These are phyloP conservation scores for Botrytis sinoallii DNA, from an alignment of 2,329 filamentous ascomycete species.

Conservation along the genomic window DNA sequence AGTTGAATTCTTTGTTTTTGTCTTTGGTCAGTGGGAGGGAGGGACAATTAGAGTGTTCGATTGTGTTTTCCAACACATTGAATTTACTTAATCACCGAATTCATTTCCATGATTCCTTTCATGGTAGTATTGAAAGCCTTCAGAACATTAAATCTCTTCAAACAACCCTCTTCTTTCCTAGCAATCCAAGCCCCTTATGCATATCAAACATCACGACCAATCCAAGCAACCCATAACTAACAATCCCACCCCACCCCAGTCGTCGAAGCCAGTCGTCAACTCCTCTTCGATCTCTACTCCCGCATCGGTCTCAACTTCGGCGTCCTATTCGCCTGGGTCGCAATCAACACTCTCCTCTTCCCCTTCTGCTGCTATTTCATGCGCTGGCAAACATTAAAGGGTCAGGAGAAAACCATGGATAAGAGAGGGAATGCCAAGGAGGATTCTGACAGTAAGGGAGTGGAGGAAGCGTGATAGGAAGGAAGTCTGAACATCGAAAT, in stretches of 20 bases:
- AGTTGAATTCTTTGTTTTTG: slow-evolving; percentile 24
- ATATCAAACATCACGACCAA: too few relatives aligned
- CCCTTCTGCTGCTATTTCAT: slow-evolving; percentile 47
- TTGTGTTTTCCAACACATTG: too few relatives aligned
- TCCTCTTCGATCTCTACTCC: slow-evolving; percentile 58
- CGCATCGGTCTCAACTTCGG: slow-evolving; percentile 59
- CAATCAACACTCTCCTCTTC: slow-evolving; percentile 51
- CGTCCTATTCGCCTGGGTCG: slow-evolving; percentile 56
- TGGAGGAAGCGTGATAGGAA: not conserved
- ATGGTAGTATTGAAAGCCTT: too few relatives aligned
- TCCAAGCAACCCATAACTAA: not conserved
- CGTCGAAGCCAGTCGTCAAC: slow-evolving; percentile 56
- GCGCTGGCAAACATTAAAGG: slow-evolving; percentile 42
- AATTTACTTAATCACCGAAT: too few relatives aligned
- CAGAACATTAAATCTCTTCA: too few relatives aligned
- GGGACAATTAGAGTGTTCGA: not conserved
- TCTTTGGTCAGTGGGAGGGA: not conserved
- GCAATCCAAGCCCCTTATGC: too few relatives aligned
- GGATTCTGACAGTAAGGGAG: not conserved
- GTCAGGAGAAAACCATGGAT: slow-evolving; percentile 19
- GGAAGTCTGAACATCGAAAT: not conserved
- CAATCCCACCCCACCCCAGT: slow-evolving; percentile 34
- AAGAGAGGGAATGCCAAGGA: not conserved
- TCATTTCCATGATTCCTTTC: too few relatives aligned
- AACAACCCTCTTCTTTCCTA: too few relatives aligned